Evolutionary conservation across 1,284 basidiomycete genomes (phyloP).

Genomic region (Ustilago cynodontis): DNA sequence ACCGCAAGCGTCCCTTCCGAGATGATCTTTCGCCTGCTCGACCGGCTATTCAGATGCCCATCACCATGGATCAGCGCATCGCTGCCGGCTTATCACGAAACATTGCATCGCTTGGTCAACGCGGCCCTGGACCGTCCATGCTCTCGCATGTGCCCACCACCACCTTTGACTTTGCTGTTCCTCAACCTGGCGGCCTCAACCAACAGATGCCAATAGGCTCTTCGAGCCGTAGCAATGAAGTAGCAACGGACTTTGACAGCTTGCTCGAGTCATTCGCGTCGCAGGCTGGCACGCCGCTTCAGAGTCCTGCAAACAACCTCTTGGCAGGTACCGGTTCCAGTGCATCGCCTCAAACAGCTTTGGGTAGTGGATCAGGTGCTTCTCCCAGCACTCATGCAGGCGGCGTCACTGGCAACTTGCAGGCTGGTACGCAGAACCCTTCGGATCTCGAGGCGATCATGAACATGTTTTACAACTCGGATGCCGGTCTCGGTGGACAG

Average conservation of each 20-base stretch:
- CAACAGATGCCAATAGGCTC: slow-evolving; percentile 22
- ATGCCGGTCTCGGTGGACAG: slow-evolving; percentile 47
- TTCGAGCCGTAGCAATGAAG: slow-evolving; percentile 11
- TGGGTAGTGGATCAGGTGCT: slow-evolving; percentile 43
- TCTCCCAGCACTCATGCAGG: slow-evolving; percentile 23
- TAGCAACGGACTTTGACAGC: slow-evolving; percentile 40
- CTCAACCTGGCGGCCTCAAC: slow-evolving; percentile 24
- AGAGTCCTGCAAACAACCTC: slow-evolving; percentile 28
- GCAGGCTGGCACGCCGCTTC: slow-evolving; percentile 42
- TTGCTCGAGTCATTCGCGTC: slow-evolving; percentile 49
- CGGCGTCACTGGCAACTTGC: slow-evolving; percentile 14
- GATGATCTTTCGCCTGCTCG: slow-evolving; percentile 63
- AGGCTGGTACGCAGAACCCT: slow-evolving; percentile 25
- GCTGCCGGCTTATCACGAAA: slow-evolving; percentile 67
- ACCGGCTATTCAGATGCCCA: slow-evolving; percentile 54
- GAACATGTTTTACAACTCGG: slow-evolving; percentile 66
- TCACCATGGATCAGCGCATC: slow-evolving; percentile 64
- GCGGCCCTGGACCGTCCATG: slow-evolving; percentile 28
- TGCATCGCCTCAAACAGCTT: slow-evolving; percentile 37
- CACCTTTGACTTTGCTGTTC: slow-evolving; percentile 61
- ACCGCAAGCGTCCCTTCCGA: slow-evolving; percentile 63
- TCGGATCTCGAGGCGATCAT: slow-evolving; percentile 61
- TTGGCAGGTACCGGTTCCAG: slow-evolving; percentile 22
- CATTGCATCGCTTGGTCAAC: slow-evolving; percentile 54
- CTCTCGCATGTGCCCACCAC: slow-evolving; percentile 54